Evolutionary conservation across 2,329 filamentous ascomycete species (phyloP).

Genomic region (Lasiodiplodia sp.): DNA sequence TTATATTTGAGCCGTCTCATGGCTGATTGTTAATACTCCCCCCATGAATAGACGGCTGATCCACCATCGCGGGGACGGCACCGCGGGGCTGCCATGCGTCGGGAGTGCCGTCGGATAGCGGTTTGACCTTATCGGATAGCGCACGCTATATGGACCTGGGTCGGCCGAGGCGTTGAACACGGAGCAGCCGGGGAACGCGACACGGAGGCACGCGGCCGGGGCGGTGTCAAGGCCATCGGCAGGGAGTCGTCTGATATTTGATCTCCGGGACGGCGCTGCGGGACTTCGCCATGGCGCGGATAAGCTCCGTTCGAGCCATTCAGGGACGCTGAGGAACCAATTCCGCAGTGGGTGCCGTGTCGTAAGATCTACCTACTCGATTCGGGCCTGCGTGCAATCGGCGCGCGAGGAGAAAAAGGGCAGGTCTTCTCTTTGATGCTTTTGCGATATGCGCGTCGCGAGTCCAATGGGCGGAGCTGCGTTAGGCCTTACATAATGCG

Average conservation of each 20-base stretch:
- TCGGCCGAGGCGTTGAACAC: conserved; percentile 17
- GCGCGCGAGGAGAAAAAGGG: neutral
- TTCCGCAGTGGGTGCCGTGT: conserved; percentile 23
- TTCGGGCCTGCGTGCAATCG: neutral
- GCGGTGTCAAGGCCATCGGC: conserved; percentile 9
- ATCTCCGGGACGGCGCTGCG: conserved; percentile 4
- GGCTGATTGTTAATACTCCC: conserved; percentile 28
- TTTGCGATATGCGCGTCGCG: neutral
- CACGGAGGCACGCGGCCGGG: conserved; percentile 17
- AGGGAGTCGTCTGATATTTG: conserved; percentile 25
- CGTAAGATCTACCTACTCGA: conserved; percentile 22
- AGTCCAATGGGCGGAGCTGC: conserved; percentile 12
- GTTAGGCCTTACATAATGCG: conserved; percentile 22
- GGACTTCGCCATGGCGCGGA: neutral
- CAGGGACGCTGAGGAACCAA: neutral
- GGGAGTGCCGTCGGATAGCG: conserved; percentile 27
- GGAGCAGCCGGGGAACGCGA: conserved; percentile 9
- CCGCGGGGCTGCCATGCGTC: conserved; percentile 24
- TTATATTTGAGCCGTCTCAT: neutral
- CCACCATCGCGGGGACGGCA: conserved; percentile 25
- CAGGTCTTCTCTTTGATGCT: conserved; percentile 4
- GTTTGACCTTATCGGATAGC: conserved; percentile 19
- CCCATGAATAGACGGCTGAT: conserved; percentile 15
- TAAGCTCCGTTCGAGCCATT: neutral
- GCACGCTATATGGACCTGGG: conserved; percentile 14